phyloP scores from a whole-genome alignment of 2,329 filamentous ascomycete species.

The Ascosphaera acerosa region DNA sequence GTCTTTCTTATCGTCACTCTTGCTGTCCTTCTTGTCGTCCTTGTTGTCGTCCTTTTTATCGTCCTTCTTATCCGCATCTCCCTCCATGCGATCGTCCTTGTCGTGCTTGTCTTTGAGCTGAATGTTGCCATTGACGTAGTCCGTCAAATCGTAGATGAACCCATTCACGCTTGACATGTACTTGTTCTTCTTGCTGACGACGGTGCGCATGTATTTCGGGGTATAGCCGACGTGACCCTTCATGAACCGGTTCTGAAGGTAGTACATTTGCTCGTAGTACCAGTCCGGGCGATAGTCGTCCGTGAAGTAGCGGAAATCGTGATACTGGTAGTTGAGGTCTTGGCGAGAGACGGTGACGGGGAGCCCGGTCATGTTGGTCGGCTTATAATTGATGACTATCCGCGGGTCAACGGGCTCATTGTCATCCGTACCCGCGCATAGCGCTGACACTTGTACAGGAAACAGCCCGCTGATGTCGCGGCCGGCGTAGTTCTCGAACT shows the following conservation, averaged over 20 bases:
- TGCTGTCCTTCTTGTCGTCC: too few species aligned
- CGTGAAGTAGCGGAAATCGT: conserved; percentile 72
- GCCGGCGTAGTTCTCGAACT: conserved; percentile 59
- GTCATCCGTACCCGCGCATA: conserved; percentile 57
- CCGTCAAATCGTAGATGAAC: conserved; percentile 71
- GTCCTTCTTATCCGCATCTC: conserved; percentile 22
- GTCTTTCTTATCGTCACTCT: too few species aligned
- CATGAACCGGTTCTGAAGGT: conserved; percentile 51
- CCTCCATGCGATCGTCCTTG: too few species aligned
- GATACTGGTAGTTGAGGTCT: conserved; percentile 56
- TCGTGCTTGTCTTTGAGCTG: conserved; percentile 29
- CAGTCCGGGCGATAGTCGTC: conserved; percentile 70
- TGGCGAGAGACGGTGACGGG: conserved; percentile 36
- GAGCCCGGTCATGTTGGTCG: conserved; percentile 45
- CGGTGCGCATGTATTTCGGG: conserved; percentile 43
- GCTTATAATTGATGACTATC: conserved; percentile 66
- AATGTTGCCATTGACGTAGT: conserved; percentile 55
- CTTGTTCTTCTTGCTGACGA: conserved; percentile 35
- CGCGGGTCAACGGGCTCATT: conserved; percentile 30
- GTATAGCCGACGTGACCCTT: conserved; percentile 77
- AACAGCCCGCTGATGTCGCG: conserved; percentile 71
- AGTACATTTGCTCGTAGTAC: conserved; percentile 72
- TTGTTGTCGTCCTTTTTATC: too few species aligned
- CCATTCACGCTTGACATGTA: conserved; percentile 54
- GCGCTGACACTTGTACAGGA: conserved; percentile 75